Conservation (phyloP, 2,329 filamentous ascomycete species). For the Curvularia sp. region DNA sequence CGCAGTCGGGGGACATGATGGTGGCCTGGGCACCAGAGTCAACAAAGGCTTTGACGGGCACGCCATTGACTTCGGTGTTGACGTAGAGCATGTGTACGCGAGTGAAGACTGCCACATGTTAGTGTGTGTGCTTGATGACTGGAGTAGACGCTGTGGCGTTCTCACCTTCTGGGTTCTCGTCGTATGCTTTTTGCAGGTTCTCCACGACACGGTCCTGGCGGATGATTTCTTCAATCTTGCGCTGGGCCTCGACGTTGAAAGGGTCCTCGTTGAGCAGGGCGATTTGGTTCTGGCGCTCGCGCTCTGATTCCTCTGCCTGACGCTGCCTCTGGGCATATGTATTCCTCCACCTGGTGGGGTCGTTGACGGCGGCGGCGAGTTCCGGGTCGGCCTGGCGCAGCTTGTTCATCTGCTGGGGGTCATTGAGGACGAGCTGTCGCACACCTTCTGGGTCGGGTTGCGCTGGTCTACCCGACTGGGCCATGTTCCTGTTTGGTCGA, state of each 20-base stretch:
- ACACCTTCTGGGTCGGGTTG: constrained; percentile 74
- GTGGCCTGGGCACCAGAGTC: constrained; percentile 97
- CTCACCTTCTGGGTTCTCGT: constrained; percentile 94
- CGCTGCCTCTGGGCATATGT: constrained; percentile 72
- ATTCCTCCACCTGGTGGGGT: constrained; percentile 77
- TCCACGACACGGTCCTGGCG: constrained; percentile 92
- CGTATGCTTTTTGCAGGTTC: constrained; percentile 95
- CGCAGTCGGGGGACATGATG: constrained; percentile 96
- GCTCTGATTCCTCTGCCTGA: constrained; percentile 73
- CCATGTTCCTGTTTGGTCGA: constrained; percentile 19
- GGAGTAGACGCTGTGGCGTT: too few relatives aligned
- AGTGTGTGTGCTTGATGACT: constrained; percentile 9
- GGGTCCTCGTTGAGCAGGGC: constrained; percentile 88
- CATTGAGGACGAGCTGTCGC: constrained; percentile 80
- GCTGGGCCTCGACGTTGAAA: constrained; percentile 90
- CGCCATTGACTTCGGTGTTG: constrained; percentile 90
- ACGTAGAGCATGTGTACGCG: constrained; percentile 96
- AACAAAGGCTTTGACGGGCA: constrained; percentile 92
- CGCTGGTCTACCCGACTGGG: constrained; percentile 17
- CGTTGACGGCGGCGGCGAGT: constrained; percentile 76
- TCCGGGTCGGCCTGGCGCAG: constrained; percentile 76
- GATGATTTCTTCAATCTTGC: constrained; percentile 95
- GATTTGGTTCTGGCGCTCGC: constrained; percentile 82
- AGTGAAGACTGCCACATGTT: constrained; percentile 74
- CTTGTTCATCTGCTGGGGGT: constrained; percentile 74